Evolutionary conservation across 2,329 filamentous ascomycete genomes (phyloP).

Genomic region (Sordariomycetes sp.): DNA sequence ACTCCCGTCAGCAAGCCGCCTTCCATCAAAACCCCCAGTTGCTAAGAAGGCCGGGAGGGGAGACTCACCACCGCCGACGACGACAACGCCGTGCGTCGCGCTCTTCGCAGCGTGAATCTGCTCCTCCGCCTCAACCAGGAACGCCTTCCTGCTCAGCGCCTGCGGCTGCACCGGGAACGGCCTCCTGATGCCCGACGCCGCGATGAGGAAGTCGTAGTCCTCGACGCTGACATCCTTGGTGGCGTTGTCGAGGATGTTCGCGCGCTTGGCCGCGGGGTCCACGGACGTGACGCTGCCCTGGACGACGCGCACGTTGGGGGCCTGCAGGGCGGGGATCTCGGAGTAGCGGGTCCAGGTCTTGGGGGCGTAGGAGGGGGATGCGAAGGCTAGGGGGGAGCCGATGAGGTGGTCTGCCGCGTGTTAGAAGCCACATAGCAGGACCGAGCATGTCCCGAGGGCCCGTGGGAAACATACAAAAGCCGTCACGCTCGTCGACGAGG

Average conservation of each 20-base stretch:
- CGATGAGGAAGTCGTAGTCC: constrained; percentile 63
- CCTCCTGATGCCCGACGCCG: constrained; percentile 55
- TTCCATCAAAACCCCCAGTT: neutral
- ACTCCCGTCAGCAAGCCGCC: neutral
- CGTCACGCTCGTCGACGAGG: constrained; percentile 67
- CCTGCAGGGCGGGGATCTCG: constrained; percentile 53
- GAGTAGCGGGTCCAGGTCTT: constrained; percentile 59
- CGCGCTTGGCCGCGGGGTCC: constrained; percentile 44
- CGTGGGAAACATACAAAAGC: constrained; percentile 49
- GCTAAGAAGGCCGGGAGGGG: neutral
- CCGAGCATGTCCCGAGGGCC: no score
- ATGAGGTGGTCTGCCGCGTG: constrained; percentile 53
- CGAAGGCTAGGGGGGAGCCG: constrained; percentile 59
- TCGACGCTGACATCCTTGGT: constrained; percentile 27
- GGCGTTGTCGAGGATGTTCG: constrained; percentile 35
- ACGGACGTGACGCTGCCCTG: constrained; percentile 52
- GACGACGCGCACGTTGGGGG: constrained; percentile 47
- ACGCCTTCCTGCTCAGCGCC: constrained; percentile 45
- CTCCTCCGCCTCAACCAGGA: constrained; percentile 44
- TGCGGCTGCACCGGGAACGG: constrained; percentile 63
- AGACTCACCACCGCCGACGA: constrained; percentile 49
- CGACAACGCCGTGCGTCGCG: constrained; percentile 45
- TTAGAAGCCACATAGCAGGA: no score
- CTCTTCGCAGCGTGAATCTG: constrained; percentile 43
- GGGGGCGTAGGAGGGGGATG: constrained; percentile 46